A percentile compares a stretch with the other conserved stretches of the same genome.
Conservation (phyloP, 2,329 filamentous ascomycete species). For the Aspergillus sp. region DNA sequence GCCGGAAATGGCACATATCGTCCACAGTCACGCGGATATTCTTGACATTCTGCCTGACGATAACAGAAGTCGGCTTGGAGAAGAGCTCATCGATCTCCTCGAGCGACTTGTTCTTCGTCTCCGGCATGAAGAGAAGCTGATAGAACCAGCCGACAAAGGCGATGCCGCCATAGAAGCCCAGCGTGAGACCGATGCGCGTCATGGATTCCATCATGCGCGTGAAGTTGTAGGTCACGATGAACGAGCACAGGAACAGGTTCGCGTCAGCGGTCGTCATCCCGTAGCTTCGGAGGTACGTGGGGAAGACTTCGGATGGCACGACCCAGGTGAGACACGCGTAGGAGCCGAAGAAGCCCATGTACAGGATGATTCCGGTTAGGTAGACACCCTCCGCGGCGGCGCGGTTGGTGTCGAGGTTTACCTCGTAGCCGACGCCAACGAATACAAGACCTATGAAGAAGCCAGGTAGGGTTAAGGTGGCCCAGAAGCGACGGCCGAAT, state of each 20-base stretch:
- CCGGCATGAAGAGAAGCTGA: slow-evolving; percentile 61
- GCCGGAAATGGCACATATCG: too few species aligned
- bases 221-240: slow-evolving; percentile 64
- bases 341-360: slow-evolving; percentile 52
- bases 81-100: slow-evolving; percentile 7
- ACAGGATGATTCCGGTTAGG: slow-evolving; percentile 42
- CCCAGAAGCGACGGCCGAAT: slow-evolving; percentile 66
- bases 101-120: slow-evolving; percentile 50
- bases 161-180: slow-evolving; percentile 62
- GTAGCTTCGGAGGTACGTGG: slow-evolving; percentile 41
- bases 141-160: slow-evolving; percentile 58
- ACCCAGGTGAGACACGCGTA: slow-evolving; percentile 32
- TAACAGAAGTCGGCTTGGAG: slow-evolving; percentile 1
- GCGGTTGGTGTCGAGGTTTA: slow-evolving; percentile 40
- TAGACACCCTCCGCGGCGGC: slow-evolving; percentile 51
- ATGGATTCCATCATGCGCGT: slow-evolving; percentile 55
- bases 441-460: slow-evolving; percentile 62
- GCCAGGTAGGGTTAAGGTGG: slow-evolving; percentile 59
- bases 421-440: slow-evolving; percentile 55
- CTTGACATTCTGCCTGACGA: not conserved
- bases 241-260: slow-evolving; percentile 56
- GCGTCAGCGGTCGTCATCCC: slow-evolving; percentile 59
- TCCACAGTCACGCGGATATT: too few species aligned
- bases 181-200: slow-evolving; percentile 49
- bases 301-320: slow-evolving; percentile 13